phyloP scores from a whole-genome alignment of 805 yeast genomes.

The Starmerella apis region DNA sequence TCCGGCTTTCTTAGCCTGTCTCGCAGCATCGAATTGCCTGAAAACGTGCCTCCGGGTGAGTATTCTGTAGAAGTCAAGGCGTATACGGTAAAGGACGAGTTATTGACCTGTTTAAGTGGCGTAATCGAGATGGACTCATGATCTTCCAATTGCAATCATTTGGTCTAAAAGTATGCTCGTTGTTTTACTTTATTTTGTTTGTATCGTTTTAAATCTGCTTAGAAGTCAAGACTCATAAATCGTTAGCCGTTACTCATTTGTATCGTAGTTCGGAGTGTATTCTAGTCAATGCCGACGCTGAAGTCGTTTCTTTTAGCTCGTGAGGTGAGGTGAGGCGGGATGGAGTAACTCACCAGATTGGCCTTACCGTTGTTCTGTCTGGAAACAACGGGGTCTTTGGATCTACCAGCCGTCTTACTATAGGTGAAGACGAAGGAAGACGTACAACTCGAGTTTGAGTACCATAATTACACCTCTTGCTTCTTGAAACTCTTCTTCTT shows the following conservation, averaged over 20 bases:
- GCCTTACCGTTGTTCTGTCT: too few species aligned
- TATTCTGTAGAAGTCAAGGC: slow-evolving; percentile 84
- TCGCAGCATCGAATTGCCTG: slow-evolving; percentile 74
- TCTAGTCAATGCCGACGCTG: too few species aligned
- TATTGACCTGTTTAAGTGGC: slow-evolving; percentile 68
- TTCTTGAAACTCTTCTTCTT: too few species aligned
- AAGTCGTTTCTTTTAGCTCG: too few species aligned
- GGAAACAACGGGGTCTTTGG: too few species aligned
- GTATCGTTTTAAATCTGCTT: background rate
- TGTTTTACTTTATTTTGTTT: background rate
- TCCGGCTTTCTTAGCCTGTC: slow-evolving; percentile 56
- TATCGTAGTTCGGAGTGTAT: too few species aligned
- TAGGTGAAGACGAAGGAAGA: too few species aligned
- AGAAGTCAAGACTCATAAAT: background rate
- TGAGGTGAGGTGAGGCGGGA: too few species aligned
- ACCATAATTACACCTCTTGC: too few species aligned
- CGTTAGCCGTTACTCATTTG: slow-evolving; percentile 7
- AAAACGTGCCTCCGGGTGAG: slow-evolving; percentile 90
- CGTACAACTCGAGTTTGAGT: too few species aligned
- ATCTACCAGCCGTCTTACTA: too few species aligned
- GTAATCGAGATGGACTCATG: slow-evolving; percentile 35
- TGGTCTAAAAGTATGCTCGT: background rate
- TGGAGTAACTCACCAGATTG: too few species aligned
- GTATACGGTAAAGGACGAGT: slow-evolving; percentile 68
- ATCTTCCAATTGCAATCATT: background rate